Evolutionary conservation across 164 flowering plant genomes (phyloP), one percentile per base, ranked within the genome.

Genomic region (Pachysandra terminalis): DNA sequence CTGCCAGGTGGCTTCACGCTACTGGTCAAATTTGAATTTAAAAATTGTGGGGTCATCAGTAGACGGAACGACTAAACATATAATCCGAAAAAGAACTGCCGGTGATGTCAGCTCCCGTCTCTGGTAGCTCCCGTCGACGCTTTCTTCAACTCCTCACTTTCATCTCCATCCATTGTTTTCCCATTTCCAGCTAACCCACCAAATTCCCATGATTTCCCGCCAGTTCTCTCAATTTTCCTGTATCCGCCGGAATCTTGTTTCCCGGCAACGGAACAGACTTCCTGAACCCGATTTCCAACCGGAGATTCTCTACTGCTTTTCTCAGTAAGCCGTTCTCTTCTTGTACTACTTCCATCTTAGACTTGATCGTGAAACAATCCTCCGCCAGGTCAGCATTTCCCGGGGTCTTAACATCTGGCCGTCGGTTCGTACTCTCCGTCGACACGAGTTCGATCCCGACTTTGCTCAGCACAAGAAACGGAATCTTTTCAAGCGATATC

Each of bases 371-470:
- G 8, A 73, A 68, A 59, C 80, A 80, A 61, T 75, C 35, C 26
- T 77, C 85, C 24, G 78, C 77, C 68, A 76, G 68, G 61, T 81
- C 85, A 41, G 71, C 77, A 35, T 59, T 61, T 1, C 64, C 75
- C 37, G 19, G 35, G 3, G 32, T 10, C 5, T 16, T 4, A 27
- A 9, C 28, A 15, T 40, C 58, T n/a, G 71, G 19, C 45, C 15
- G 45, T 40, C 24, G 35, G 26, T 64, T 56, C 8, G 45, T 27
- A 0, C 1, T 19, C 37, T 62, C 64, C 35, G 64, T 71, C 41
- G 76, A 79, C 75, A 81, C 86, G 75, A 84, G 91, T 70, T 89
- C 92, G 69, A 91, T 76, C 59, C 82, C 80, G n/a, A 91, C 79
- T 65, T 91, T 89, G 58, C 77, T 77, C 86, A 89, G 79, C 75